These are phyloP conservation scores for Allium sativum DNA, from an alignment of 106 monocot species.

Conservation along the genomic window DNA sequence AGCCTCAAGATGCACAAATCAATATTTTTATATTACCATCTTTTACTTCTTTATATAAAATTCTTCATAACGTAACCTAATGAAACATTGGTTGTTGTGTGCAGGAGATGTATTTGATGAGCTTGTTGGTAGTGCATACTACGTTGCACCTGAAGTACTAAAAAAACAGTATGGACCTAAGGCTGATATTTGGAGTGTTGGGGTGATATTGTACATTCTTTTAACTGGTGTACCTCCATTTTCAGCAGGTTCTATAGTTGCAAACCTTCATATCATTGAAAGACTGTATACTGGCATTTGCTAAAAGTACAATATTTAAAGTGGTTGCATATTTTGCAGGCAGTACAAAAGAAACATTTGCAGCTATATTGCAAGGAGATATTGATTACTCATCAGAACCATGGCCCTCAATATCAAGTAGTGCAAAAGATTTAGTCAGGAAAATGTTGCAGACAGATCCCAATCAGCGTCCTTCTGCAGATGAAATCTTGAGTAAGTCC, in stretches of 20 bases:
- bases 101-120: conserved; percentile 39
- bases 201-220: conserved; percentile 95
- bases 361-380: conserved; percentile 45
- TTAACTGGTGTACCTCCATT: conserved; percentile 90
- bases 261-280: too few species aligned
- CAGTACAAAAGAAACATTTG: conserved; percentile 51
- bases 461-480: conserved; percentile 48
- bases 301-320: too few species aligned
- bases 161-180: conserved; percentile 52
- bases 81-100: too few species aligned
- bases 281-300: too few species aligned
- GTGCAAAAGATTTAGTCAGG: conserved; percentile 62
- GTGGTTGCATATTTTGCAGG: conserved; percentile 20
- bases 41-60: too few species aligned
- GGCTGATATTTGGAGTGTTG: conserved; percentile 94
- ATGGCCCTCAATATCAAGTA: conserved; percentile 76
- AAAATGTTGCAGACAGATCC: conserved; percentile 60
- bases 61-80: too few species aligned
- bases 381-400: conserved; percentile 57
- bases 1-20: too few species aligned
- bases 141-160: conserved; percentile 90
- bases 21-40: too few species aligned
- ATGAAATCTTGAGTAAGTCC: conserved; percentile 46
- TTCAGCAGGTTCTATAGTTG: conserved; percentile 31
- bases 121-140: conserved; percentile 89